phyloP scores from a whole-genome alignment of 768 basidiomycete species.

The Boletus rex-veris region DNA sequence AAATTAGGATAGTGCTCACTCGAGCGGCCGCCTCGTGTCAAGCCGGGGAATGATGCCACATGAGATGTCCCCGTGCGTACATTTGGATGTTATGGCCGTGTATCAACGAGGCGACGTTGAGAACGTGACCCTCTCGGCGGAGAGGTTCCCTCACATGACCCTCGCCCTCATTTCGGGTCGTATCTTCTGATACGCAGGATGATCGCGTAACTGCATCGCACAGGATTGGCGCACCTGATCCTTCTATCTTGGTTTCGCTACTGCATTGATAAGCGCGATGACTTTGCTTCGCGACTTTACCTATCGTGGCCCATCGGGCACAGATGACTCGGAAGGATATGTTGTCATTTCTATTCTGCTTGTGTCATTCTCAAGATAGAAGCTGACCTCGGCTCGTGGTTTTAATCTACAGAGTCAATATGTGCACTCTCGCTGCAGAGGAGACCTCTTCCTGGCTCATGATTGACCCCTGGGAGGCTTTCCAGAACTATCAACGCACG shows the following conservation, averaged over 20 bases:
- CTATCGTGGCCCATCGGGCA: constrained; percentile 6
- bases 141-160: constrained; percentile 10
- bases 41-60: constrained; percentile 1
- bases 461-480: constrained; percentile 98
- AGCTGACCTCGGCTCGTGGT: constrained; percentile 17
- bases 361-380: constrained; percentile 7
- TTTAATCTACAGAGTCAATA: constrained; percentile 59
- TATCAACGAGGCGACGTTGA: not conserved
- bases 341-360: not conserved
- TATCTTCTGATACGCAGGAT: constrained; percentile 7
- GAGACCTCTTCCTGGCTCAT: constrained; percentile 92
- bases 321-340: constrained; percentile 5
- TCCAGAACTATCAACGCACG: constrained; percentile 91
- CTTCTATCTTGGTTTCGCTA: constrained; percentile 10
- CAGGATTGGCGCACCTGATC: constrained; percentile 9
- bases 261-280: constrained; percentile 10
- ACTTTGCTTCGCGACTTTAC: constrained; percentile 8
- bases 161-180: constrained; percentile 7
- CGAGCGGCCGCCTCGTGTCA: constrained; percentile 20
- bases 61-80: constrained; percentile 1
- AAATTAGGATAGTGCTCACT: constrained; percentile 6
- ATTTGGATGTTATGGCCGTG: constrained; percentile 2
- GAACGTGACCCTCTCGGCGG: constrained; percentile 3
- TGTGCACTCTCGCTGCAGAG: constrained; percentile 87
- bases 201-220: constrained; percentile 8